Percentiles rank a stretch among this genome's conserved stretches.
Evolutionary conservation across 2,329 filamentous ascomycete species (phyloP).

Genomic region (Xylaria sp.): DNA sequence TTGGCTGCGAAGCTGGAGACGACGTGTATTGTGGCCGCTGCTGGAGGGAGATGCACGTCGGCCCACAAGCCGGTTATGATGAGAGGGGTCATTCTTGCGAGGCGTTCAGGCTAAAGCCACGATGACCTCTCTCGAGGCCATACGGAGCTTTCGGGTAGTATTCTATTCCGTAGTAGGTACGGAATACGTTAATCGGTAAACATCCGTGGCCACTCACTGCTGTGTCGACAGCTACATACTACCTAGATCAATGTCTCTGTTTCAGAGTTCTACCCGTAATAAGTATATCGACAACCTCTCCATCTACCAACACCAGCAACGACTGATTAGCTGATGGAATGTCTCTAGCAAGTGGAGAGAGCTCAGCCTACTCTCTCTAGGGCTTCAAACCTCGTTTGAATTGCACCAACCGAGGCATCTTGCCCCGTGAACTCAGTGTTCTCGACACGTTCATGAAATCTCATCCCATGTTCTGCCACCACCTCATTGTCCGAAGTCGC

Average conservation of each 20-base stretch:
- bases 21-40: slow-evolving; percentile 71
- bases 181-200: too few relatives aligned
- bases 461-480: not conserved
- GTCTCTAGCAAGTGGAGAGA: not conserved
- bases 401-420: not conserved
- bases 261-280: not conserved
- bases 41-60: slow-evolving; percentile 76
- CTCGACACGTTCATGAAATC: not conserved
- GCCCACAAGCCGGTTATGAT: slow-evolving; percentile 63
- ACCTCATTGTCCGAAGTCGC: not conserved
- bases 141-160: not conserved
- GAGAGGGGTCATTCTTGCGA: slow-evolving; percentile 65
- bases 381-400: not conserved
- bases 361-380: not conserved
- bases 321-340: not conserved
- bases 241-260: too few relatives aligned
- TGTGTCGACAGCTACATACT: too few relatives aligned
- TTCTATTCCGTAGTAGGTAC: not conserved
- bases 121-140: not conserved
- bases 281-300: not conserved
- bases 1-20: slow-evolving; percentile 57
- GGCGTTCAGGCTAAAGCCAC: slow-evolving; percentile 40
- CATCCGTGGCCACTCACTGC: too few relatives aligned
- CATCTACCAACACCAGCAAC: not conserved
- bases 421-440: not conserved